Evolutionary conservation across 2,329 filamentous ascomycete genomes (phyloP), one percentile per base, ranked within the genome.

Genomic region (Colletotrichum tofieldiae): DNA sequence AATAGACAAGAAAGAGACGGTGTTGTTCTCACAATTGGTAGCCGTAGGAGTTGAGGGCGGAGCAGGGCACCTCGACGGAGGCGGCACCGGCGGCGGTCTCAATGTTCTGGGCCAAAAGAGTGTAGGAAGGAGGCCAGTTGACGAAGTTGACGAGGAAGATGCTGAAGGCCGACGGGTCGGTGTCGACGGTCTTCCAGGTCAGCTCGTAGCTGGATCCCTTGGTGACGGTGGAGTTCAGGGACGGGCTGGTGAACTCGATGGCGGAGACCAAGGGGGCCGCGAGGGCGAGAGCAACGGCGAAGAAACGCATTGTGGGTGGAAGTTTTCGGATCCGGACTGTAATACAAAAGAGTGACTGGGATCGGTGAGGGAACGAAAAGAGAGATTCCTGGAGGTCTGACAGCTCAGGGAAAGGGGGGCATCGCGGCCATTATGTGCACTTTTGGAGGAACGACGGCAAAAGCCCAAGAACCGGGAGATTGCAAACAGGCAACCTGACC

Each of bases 61-160:
- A 77, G 75, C 83, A 85, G 23, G 83, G 83, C 29, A 85, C 77
- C 5, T 79, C 77, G 59, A 84, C 82, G n/a, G 78, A 74, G 74
- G 74, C 65, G 68, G 76, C 74, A 55, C 78, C 79, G 54, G 78
- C 76, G 23, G 76, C 68, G 16, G 81, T 81, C 41, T 80, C 78
- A 41, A 84, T 76, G 72, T 82, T 75, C 39, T 77, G 69, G n/a
- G 80, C 82, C 67, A 84, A 71, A 8, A 80, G 77, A 45, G 79
- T 77, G 74, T 84, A 84, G 72, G 76, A 80, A 8, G 83, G 83
- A 49, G 83, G 83, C 80, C 81, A 85, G 76, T 83, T 80, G 73
- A 83, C 81, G 75, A 85, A 85, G 81, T 85, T 84, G 79, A 83
- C 82, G 65, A 85, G 80, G 74, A 81, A 84, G 74, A 85, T 75